Percentiles rank a stretch among this genome's conserved stretches.
phyloP scores from a whole-genome alignment of 1,139 yeast species.

The Diutina neorugosa region DNA sequence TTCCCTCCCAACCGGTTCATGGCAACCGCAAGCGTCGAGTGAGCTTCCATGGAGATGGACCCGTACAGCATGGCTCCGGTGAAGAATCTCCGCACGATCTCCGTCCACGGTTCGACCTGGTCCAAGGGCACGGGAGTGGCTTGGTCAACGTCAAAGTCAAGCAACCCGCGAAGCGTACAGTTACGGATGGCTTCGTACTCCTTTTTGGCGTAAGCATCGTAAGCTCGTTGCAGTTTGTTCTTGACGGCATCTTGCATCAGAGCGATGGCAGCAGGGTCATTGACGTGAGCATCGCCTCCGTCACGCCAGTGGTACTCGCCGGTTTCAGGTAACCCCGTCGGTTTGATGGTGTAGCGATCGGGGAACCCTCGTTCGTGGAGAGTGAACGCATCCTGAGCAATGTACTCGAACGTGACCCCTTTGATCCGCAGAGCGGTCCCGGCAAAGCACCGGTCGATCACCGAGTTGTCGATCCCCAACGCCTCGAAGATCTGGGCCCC shows the following conservation, averaged over 20 bases:
- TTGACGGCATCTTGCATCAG: slow-evolving; percentile 94
- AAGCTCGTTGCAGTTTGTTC: slow-evolving; percentile 88
- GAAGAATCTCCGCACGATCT: slow-evolving; percentile 90
- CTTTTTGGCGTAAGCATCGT: slow-evolving; percentile 78
- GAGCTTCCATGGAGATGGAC: slow-evolving; percentile 96
- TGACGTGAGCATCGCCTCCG: slow-evolving; percentile 93
- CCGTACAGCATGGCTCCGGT: slow-evolving; percentile 99
- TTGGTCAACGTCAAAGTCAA: slow-evolving; percentile 73
- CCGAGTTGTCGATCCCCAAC: slow-evolving; percentile 89
- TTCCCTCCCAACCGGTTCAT: slow-evolving; percentile 97
- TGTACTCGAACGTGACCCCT: slow-evolving; percentile 90
- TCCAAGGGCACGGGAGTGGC: slow-evolving; percentile 79
- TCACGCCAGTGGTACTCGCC: slow-evolving; percentile 99
- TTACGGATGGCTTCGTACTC: slow-evolving; percentile 87
- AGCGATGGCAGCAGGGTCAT: slow-evolving; percentile 92
- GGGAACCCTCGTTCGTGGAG: slow-evolving; percentile 92
- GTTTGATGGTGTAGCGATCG: slow-evolving; percentile 55
- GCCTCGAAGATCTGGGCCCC: slow-evolving; percentile 99
- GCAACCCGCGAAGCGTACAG: slow-evolving; percentile 87
- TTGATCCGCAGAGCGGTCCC: slow-evolving; percentile 96
- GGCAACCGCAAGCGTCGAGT: slow-evolving; percentile 93
- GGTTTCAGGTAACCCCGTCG: slow-evolving; percentile 75
- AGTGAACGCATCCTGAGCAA: slow-evolving; percentile 93
- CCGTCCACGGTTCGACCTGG: slow-evolving; percentile 99
- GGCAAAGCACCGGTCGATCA: slow-evolving; percentile 88